A percentile compares a stretch with the other conserved stretches of the same genome.
These are phyloP conservation scores for Globisporangium middletonii DNA, from an alignment of 352 stramenopile species.

Conservation along the genomic window DNA sequence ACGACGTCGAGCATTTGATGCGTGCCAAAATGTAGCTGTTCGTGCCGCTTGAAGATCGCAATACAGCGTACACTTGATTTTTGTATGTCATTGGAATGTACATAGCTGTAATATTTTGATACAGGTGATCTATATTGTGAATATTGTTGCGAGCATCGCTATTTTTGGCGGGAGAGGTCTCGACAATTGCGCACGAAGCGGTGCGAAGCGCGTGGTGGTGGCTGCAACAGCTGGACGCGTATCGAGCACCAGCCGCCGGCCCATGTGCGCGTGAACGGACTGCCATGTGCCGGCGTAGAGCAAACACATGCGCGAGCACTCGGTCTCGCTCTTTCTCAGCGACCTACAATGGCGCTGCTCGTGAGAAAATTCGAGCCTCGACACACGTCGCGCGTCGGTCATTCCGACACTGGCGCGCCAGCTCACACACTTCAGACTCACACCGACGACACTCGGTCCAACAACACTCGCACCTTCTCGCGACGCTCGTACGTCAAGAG, in stretches of 20 bases:
- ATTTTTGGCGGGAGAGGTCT: not conserved
- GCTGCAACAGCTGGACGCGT: slow-evolving; percentile 5
- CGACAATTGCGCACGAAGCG: not conserved
- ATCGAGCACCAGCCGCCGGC: not conserved
- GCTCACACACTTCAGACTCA: not conserved
- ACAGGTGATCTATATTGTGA: too few species aligned
- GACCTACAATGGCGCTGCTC: too few species aligned
- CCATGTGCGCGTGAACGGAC: too few species aligned
- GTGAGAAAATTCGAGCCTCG: not conserved
- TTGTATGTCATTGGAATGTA: not conserved
- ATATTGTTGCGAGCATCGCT: not conserved
- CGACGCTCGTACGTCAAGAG: not conserved
- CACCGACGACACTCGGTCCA: not conserved
- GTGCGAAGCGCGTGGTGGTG: not conserved
- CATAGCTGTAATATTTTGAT: not conserved
- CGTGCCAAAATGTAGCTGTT: too few species aligned
- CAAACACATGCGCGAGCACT: not conserved
- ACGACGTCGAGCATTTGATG: too few species aligned
- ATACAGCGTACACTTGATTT: not conserved
- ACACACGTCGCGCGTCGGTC: not conserved
- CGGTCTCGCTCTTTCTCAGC: not conserved
- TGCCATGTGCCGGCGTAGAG: not conserved
- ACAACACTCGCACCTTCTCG: not conserved
- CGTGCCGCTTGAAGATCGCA: not conserved
- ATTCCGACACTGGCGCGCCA: slow-evolving; percentile 2